phyloP scores from a whole-genome alignment of 73 alveolate species.

The Symbiodinium pilosum region DNA sequence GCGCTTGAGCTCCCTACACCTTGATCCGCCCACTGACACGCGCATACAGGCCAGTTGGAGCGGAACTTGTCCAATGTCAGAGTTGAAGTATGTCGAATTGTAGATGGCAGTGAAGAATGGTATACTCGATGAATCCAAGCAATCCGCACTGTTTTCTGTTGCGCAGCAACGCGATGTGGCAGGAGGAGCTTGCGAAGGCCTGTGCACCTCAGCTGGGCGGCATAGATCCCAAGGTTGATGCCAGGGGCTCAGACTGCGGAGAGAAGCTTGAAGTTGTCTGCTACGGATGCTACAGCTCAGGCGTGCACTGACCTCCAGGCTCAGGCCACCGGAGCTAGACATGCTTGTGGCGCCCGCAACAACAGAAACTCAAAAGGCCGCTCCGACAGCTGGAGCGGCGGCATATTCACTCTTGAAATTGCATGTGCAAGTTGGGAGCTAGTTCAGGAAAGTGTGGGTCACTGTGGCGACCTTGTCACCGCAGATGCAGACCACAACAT shows the following conservation, averaged over 20 bases:
- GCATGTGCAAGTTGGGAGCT: too few species aligned
- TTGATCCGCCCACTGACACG: slow-evolving; percentile 23
- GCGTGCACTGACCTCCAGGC: neutral
- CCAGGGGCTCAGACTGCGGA: neutral
- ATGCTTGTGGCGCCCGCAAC: too few species aligned
- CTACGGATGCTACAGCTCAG: neutral
- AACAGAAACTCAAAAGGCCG: too few species aligned
- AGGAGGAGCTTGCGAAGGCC: slow-evolving; percentile 60
- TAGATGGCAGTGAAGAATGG: too few species aligned
- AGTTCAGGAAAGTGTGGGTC: too few species aligned
- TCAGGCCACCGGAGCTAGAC: too few species aligned
- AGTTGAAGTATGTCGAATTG: neutral
- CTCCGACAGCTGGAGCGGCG: too few species aligned
- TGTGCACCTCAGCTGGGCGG: slow-evolving; percentile 65
- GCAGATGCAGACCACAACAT: too few species aligned
- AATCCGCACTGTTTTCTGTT: too few species aligned
- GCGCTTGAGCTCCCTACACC: slow-evolving; percentile 10
- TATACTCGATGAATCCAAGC: too few species aligned
- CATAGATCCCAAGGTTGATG: slow-evolving; percentile 40
- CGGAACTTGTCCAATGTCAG: neutral
- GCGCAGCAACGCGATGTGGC: too few species aligned
- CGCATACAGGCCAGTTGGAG: neutral
- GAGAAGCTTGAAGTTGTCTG: neutral
- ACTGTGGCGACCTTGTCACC: neutral
- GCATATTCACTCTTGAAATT: too few species aligned